A percentile compares a stretch with the other conserved stretches of the same genome.
Conservation (phyloP, 1,284 basidiomycete species). For the Cystobasidium sp. region DNA sequence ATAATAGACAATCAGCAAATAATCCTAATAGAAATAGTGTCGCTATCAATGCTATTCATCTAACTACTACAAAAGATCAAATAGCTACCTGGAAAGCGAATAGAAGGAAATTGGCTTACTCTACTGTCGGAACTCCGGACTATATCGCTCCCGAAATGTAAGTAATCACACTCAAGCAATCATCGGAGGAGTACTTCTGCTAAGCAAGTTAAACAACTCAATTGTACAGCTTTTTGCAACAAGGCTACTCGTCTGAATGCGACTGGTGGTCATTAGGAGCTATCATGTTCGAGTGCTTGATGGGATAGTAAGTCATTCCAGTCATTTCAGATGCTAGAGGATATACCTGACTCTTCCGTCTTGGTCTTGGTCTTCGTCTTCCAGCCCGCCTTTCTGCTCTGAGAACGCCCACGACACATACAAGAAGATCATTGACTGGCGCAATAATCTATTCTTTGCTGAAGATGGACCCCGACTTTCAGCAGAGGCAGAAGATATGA, state of each 20-base stretch:
- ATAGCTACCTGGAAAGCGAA: slow-evolving; percentile 99
- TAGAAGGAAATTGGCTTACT: slow-evolving; percentile 93
- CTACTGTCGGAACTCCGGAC: slow-evolving; percentile 97
- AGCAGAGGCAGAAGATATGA: slow-evolving; percentile 87
- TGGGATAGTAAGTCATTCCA: slow-evolving; percentile 60
- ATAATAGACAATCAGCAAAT: slow-evolving; percentile 8
- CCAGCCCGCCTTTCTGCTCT: slow-evolving; percentile 96
- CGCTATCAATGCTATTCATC: slow-evolving; percentile 91
- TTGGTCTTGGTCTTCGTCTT: background rate
- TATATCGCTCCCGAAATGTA: slow-evolving; percentile 96
- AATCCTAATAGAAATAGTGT: slow-evolving; percentile 75
- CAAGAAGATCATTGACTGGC: slow-evolving; percentile 97
- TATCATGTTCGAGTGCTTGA: slow-evolving; percentile 98
- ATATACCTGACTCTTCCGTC: background rate
- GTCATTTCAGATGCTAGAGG: background rate
- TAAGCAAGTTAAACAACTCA: background rate
- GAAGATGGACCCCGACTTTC: slow-evolving; percentile 89
- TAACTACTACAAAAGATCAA: slow-evolving; percentile 87
- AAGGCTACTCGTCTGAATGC: slow-evolving; percentile 91
- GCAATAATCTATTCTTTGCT: slow-evolving; percentile 86
- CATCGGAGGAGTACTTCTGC: background rate
- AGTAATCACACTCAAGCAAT: background rate
- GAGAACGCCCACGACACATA: slow-evolving; percentile 98
- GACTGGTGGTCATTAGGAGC: slow-evolving; percentile 64
- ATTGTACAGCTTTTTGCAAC: slow-evolving; percentile 72